These are phyloP conservation scores for Cutaneotrichosporon cavernicola DNA, from an alignment of 1,284 basidiomycete genomes.

Conservation along the genomic window DNA sequence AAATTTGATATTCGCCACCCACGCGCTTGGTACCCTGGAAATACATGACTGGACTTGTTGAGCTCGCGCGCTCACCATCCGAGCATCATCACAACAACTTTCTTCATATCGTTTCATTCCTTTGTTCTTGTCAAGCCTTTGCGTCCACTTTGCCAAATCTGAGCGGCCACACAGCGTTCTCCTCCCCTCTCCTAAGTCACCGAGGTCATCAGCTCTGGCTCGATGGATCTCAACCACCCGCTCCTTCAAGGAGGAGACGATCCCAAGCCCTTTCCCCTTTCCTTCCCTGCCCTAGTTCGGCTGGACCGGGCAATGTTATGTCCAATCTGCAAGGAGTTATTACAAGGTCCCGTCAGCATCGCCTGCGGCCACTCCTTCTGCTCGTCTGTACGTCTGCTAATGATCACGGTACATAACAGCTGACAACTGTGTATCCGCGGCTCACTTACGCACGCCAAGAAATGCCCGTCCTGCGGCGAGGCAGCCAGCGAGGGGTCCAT, in stretches of 20 bases:
- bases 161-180: too few species aligned
- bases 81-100: neutral
- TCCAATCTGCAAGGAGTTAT: constrained; percentile 49
- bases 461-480: constrained; percentile 46
- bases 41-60: constrained; percentile 7
- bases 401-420: neutral
- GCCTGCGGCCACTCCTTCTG: constrained; percentile 52
- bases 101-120: neutral
- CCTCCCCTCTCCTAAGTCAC: neutral
- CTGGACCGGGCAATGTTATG: constrained; percentile 44
- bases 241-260: constrained; percentile 36
- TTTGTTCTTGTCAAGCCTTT: neutral
- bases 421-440: constrained; percentile 43
- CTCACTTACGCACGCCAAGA: constrained; percentile 34
- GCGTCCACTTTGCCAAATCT: too few species aligned
- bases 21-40: neutral
- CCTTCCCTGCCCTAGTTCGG: constrained; percentile 35
- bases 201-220: neutral
- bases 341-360: constrained; percentile 44
- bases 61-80: neutral
- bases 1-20: constrained; percentile 4
- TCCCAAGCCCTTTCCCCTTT: constrained; percentile 39
- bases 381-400: constrained; percentile 40
- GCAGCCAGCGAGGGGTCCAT: constrained; percentile 40
- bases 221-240: constrained; percentile 45